phyloP scores from a whole-genome alignment of 768 basidiomycete species.

The Termitomyces sp. region DNA sequence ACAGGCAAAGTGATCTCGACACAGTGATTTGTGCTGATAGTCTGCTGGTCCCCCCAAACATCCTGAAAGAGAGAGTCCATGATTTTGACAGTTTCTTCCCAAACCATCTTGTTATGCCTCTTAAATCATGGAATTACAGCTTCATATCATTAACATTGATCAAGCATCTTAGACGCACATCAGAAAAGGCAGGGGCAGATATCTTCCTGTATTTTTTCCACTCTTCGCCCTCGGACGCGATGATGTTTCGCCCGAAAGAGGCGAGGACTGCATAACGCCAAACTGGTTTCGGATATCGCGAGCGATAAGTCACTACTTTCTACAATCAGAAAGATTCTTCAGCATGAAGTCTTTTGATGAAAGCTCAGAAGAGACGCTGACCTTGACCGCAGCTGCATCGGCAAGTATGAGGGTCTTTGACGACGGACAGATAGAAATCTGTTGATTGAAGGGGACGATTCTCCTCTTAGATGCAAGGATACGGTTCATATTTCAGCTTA shows the following conservation, averaged over 20 bases:
- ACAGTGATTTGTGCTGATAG: slow-evolving; percentile 37
- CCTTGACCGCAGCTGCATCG: slow-evolving; percentile 37
- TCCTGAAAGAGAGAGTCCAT: slow-evolving; percentile 38
- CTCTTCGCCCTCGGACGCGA: slow-evolving; percentile 54
- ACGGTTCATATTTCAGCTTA: slow-evolving; percentile 9
- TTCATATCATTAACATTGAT: neutral
- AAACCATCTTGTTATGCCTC: slow-evolving; percentile 44
- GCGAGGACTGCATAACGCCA: slow-evolving; percentile 36
- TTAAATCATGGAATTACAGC: slow-evolving; percentile 10
- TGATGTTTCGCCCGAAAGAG: slow-evolving; percentile 56
- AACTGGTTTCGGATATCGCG: slow-evolving; percentile 54
- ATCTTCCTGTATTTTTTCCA: slow-evolving; percentile 66
- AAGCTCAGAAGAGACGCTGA: slow-evolving; percentile 5
- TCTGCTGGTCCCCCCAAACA: slow-evolving; percentile 39
- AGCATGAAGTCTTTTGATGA: neutral
- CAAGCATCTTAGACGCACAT: slow-evolving; percentile 27
- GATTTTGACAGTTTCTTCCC: slow-evolving; percentile 37
- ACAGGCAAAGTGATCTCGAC: slow-evolving; percentile 52
- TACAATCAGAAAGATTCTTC: slow-evolving; percentile 14
- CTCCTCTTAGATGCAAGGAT: neutral
- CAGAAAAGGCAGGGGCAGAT: slow-evolving; percentile 59
- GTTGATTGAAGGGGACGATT: neutral
- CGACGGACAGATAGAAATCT: slow-evolving; percentile 23
- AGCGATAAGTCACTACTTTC: slow-evolving; percentile 44
- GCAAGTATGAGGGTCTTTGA: slow-evolving; percentile 23